phyloP scores from a whole-genome alignment of 306 rosid genomes.

The Inga oerstediana region DNA sequence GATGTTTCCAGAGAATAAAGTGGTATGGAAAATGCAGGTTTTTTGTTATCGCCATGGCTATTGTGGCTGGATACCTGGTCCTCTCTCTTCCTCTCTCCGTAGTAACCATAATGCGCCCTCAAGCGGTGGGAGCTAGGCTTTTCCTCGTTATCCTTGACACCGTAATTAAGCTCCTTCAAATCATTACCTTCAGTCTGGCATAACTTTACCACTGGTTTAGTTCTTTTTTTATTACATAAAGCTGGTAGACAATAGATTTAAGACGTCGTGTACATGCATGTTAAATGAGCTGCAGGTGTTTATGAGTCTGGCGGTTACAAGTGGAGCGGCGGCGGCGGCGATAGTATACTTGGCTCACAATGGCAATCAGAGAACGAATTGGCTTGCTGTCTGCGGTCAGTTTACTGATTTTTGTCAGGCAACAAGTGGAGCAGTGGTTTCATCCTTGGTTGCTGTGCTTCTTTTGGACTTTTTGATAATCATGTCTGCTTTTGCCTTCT shows the following conservation, averaged over 20 bases:
- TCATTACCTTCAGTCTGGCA: background rate
- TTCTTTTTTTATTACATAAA: background rate
- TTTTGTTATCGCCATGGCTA: slow-evolving; percentile 73
- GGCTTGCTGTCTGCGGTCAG: slow-evolving; percentile 88
- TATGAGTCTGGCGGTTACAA: slow-evolving; percentile 63
- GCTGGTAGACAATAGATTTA: background rate
- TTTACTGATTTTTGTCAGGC: slow-evolving; percentile 71
- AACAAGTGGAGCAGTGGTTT: slow-evolving; percentile 76
- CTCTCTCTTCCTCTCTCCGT: slow-evolving; percentile 84
- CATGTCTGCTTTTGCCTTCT: slow-evolving; percentile 63
- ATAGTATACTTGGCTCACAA: slow-evolving; percentile 84
- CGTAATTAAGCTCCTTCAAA: slow-evolving; percentile 8
- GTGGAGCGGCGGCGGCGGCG: slow-evolving; percentile 79
- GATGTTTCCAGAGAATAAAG: background rate
- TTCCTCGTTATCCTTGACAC: slow-evolving; percentile 77
- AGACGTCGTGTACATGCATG: background rate
- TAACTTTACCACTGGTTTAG: too few species aligned
- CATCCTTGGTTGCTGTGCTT: slow-evolving; percentile 57
- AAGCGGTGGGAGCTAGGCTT: slow-evolving; percentile 64
- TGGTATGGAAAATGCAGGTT: slow-evolving; percentile 57
- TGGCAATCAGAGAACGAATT: slow-evolving; percentile 77
- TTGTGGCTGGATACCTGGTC: slow-evolving; percentile 81
- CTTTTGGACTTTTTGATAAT: slow-evolving; percentile 54
- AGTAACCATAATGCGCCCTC: slow-evolving; percentile 71
- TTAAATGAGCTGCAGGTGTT: slow-evolving; percentile 46